phyloP scores from a whole-genome alignment of 352 stramenopile species.

The Phytophthora uliginosa region DNA sequence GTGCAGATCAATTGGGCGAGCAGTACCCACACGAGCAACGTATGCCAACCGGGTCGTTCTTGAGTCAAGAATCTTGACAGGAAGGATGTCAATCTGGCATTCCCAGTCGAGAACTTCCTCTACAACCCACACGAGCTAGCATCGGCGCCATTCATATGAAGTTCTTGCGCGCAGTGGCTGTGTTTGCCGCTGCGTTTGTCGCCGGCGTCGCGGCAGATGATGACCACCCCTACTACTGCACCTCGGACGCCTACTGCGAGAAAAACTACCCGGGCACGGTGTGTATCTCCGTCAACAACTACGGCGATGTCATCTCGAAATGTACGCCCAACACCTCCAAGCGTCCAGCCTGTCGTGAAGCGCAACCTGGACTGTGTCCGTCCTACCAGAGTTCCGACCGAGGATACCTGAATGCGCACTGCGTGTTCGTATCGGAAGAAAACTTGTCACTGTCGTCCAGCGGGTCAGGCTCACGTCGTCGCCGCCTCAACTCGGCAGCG shows the following conservation, averaged over 20 bases:
- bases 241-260: slow-evolving; percentile 68
- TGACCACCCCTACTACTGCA: slow-evolving; percentile 54
- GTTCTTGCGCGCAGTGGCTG: slow-evolving; percentile 33
- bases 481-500: slow-evolving; percentile 1
- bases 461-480: slow-evolving; percentile 14
- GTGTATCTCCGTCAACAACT: slow-evolving; percentile 78
- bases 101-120: slow-evolving; percentile 11
- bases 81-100: slow-evolving; percentile 6
- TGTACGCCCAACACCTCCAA: slow-evolving; percentile 81
- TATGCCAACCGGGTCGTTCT: slow-evolving; percentile 1
- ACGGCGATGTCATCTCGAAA: slow-evolving; percentile 69
- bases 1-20: slow-evolving; percentile 12
- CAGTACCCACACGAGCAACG: slow-evolving; percentile 18
- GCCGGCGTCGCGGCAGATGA: slow-evolving; percentile 21
- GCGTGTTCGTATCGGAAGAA: slow-evolving; percentile 75
- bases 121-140: background rate
- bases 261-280: slow-evolving; percentile 65
- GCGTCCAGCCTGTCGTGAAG: slow-evolving; percentile 69
- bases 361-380: slow-evolving; percentile 71
- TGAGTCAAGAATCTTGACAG: no score
- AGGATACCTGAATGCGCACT: slow-evolving; percentile 83
- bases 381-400: slow-evolving; percentile 74
- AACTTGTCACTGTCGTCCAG: slow-evolving; percentile 19
- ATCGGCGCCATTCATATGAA: slow-evolving; percentile 30
- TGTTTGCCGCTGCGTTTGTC: slow-evolving; percentile 30